A percentile compares a stretch with the other conserved stretches of the same genome.
Conservation (phyloP, 352 stramenopile species). For the Pythium guiyangense region DNA sequence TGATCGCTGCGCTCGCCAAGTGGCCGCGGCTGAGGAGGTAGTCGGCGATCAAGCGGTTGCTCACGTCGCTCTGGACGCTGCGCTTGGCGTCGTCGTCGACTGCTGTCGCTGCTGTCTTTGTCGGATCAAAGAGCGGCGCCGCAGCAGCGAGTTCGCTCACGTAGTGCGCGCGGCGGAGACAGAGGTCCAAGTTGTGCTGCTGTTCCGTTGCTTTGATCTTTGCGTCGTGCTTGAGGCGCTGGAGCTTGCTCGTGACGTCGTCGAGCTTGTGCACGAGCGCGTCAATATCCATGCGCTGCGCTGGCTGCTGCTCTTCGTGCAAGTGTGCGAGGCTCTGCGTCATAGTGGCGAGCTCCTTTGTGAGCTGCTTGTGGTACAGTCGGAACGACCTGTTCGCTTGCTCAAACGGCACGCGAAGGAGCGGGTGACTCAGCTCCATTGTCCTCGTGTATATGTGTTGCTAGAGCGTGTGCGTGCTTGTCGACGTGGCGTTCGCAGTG, state of each 20-base stretch:
- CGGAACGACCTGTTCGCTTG: constrained; percentile 71
- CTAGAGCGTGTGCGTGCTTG: not conserved
- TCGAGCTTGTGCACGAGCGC: constrained; percentile 45
- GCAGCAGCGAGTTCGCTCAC: constrained; percentile 32
- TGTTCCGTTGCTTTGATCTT: constrained; percentile 45
- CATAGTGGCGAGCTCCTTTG: constrained; percentile 49
- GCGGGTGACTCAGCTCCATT: constrained; percentile 65
- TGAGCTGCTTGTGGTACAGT: constrained; percentile 78
- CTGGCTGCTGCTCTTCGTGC: constrained; percentile 48
- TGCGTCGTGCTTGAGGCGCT: constrained; percentile 36
- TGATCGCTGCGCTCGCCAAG: constrained; percentile 60
- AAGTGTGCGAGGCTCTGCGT: constrained; percentile 44
- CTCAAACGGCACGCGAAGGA: constrained; percentile 76
- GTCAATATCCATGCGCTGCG: constrained; percentile 56
- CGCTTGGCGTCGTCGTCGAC: constrained; percentile 13
- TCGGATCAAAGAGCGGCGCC: constrained; percentile 12
- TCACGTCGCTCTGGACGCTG: constrained; percentile 19
- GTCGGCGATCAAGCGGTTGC: constrained; percentile 63
- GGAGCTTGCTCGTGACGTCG: constrained; percentile 38
- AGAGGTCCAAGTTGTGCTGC: constrained; percentile 52
- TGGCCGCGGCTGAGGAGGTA: constrained; percentile 69
- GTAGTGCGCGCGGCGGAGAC: constrained; percentile 35
- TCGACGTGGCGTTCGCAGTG: not conserved
- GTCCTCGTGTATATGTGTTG: not conserved
- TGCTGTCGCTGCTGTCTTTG: not conserved